These are phyloP conservation scores for Delonix regia DNA, from an alignment of 306 rosid genomes.

Conservation along the genomic window DNA sequence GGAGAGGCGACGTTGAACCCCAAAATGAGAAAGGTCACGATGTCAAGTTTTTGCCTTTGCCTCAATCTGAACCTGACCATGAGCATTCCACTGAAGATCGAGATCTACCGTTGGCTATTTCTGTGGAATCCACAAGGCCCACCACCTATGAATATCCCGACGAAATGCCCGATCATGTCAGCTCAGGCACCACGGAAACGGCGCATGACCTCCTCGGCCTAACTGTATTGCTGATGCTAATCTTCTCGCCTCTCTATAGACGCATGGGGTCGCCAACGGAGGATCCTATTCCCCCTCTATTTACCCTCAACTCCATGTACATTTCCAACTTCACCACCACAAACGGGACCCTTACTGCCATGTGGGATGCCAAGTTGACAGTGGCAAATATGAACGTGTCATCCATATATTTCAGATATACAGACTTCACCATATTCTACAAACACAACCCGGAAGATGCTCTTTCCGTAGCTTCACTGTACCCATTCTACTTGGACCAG, in stretches of 20 bases:
- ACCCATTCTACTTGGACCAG: conserved; percentile 48
- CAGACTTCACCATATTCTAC: conserved; percentile 44
- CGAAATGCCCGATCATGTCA: neutral
- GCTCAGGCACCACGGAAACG: neutral
- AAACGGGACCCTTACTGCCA: neutral
- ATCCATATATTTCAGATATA: conserved; percentile 33
- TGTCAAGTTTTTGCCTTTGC: conserved; percentile 30
- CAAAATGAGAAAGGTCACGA: conserved; percentile 33
- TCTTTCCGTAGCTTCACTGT: conserved; percentile 39
- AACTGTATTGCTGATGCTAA: conserved; percentile 27
- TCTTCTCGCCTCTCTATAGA: conserved; percentile 33
- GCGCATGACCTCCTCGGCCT: conserved; percentile 39
- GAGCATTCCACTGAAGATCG: neutral
- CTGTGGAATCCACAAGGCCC: conserved; percentile 13
- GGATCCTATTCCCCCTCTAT: conserved; percentile 40
- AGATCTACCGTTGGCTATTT: conserved; percentile 24
- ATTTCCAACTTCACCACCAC: conserved; percentile 41
- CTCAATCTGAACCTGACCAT: conserved; percentile 33
- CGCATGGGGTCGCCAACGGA: conserved; percentile 22
- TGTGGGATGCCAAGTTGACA: conserved; percentile 48
- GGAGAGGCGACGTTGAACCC: neutral
- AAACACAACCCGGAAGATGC: conserved; percentile 45
- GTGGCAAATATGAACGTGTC: conserved; percentile 43
- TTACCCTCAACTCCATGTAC: conserved; percentile 45
- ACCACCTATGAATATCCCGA: neutral